These are phyloP conservation scores for Tillandsia fasciculata DNA, from an alignment of 176 grass and related monocot genomes.

Conservation along the genomic window DNA sequence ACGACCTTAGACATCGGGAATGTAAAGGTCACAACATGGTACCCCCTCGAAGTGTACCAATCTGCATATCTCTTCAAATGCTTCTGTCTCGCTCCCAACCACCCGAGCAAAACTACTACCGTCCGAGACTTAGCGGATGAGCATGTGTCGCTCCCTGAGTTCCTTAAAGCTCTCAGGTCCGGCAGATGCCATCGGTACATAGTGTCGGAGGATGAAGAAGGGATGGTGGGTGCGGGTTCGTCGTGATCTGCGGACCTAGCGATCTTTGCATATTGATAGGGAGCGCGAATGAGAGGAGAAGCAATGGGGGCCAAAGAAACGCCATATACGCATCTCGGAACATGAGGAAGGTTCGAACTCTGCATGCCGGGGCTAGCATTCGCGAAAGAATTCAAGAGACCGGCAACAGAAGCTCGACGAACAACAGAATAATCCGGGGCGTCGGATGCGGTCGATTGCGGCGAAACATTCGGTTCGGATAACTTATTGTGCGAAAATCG, in stretches of 20 bases:
- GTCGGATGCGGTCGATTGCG: not conserved
- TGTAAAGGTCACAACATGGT: constrained; percentile 76
- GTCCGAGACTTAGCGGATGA: constrained; percentile 39
- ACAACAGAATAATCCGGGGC: not conserved
- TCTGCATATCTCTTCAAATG: constrained; percentile 83
- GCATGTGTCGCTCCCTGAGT: not conserved
- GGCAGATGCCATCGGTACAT: constrained; percentile 89
- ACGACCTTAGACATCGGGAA: constrained; percentile 74
- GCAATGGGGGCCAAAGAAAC: constrained; percentile 22
- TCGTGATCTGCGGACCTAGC: constrained; percentile 13
- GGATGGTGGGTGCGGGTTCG: constrained; percentile 1
- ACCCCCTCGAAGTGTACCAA: constrained; percentile 83
- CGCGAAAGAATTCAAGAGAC: constrained; percentile 1
- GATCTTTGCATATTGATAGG: constrained; percentile 67
- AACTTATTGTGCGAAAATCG: constrained; percentile 32
- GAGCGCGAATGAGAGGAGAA: constrained; percentile 38
- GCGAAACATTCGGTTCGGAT: not conserved
- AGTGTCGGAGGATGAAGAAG: constrained; percentile 42
- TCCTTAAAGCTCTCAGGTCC: constrained; percentile 23
- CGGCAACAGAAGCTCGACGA: not conserved
- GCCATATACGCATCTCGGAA: not conserved
- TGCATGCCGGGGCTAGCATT: not conserved
- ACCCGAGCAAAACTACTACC: constrained; percentile 73
- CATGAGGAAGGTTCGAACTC: not conserved
- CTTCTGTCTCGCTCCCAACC: constrained; percentile 90